Evolutionary conservation across 1,139 yeast genomes (phyloP), one percentile per base, ranked within the genome.

Genomic region (Entelexis sorbosivorans): DNA sequence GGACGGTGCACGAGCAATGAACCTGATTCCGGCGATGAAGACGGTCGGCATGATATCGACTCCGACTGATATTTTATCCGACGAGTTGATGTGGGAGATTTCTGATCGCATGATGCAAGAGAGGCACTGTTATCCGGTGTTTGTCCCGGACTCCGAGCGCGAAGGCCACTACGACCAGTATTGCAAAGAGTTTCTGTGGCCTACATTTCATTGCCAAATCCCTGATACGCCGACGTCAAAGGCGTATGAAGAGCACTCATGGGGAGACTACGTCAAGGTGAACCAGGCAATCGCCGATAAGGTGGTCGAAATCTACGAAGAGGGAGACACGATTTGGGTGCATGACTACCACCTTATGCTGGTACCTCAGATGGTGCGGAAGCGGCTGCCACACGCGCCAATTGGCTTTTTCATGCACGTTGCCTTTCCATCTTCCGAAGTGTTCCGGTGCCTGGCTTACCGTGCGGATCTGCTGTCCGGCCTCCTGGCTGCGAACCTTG

Each of bases 131-230:
- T 76, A 76, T 50, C 79, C 88, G 0, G 84, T 88, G 4, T 79
- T 78, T 58, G 81, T 89, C 1, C 76, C 77, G 58, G 97, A 91
- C 66, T 68, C 77, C 20, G 79, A 88, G 0, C 85, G 87, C 61
- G 84, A 83, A 60, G 96, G 96, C 20, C 95, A 88, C 62, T 91
- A 91, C 67, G 78, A 78, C 54, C 85, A 87, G 47, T 91, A 83
- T 64, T 89, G 96, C 65, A 91, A 91, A 65, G 94, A 88, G 62
- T 85, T 91, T 44, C 71, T 91, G 57, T 91, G 98, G 97, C 98
- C 98, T 28, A 86, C 96, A 2, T 73, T 93, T 58, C 98, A 91
- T 64, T 93, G 91, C 64, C 96, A 91, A 66, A 87, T 89, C 43
- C 98, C 98, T 0, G 97, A 91, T 66, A 82, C 88, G 61, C 95